phyloP scores from a whole-genome alignment of 1,139 yeast genomes.

The Taiozyma onychis region DNA sequence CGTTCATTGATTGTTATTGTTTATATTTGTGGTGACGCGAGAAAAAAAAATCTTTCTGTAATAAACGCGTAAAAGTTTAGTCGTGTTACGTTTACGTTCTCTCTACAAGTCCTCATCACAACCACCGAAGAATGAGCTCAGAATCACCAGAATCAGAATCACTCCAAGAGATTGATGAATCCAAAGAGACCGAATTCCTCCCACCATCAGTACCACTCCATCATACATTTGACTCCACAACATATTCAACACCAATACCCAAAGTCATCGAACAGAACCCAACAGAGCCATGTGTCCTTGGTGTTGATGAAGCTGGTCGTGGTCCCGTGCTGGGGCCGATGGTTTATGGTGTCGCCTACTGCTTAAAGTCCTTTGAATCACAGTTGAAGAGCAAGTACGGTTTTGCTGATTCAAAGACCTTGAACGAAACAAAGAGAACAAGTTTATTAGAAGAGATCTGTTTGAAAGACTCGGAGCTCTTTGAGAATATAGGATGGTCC shows the following conservation, averaged over 20 bases:
- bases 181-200: neutral
- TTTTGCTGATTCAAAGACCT: conserved; percentile 88
- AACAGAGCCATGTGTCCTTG: conserved; percentile 41
- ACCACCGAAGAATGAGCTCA: neutral
- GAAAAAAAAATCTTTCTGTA: neutral
- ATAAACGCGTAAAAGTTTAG: too few relatives aligned
- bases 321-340: conserved; percentile 97
- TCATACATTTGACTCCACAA: conserved; percentile 17
- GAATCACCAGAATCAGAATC: neutral
- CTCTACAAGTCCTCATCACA: neutral
- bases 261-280: conserved; percentile 16
- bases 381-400: conserved; percentile 55
- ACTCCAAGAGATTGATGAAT: neutral
- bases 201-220: conserved; percentile 26
- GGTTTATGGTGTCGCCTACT: conserved; percentile 91
- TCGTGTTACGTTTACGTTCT: too few relatives aligned
- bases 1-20: too few relatives aligned
- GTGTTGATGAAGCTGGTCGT: conserved; percentile 97
- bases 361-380: conserved; percentile 49
- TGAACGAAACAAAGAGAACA: conserved; percentile 68
- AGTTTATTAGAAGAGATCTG: conserved; percentile 57
- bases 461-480: conserved; percentile 37
- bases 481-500: conserved; percentile 76
- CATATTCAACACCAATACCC: conserved; percentile 24
- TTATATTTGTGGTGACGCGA: neutral